Conservation (phyloP, 108 stramenopile species). For the Nitzschia inconspicua region DNA sequence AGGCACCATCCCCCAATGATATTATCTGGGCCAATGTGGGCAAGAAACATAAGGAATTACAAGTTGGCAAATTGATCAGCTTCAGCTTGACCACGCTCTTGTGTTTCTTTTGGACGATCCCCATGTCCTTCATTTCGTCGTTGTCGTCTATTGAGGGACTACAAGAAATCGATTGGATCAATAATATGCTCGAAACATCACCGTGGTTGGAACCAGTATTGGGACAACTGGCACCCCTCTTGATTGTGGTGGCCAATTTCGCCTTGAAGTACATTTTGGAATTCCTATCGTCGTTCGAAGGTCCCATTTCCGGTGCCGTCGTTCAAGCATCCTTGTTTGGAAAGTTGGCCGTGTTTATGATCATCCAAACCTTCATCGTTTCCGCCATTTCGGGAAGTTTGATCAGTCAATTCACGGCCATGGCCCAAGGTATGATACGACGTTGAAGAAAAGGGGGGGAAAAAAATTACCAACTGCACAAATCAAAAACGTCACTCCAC, state of each 20-base stretch:
- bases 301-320: constrained; percentile 43
- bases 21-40: constrained; percentile 65
- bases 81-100: constrained; percentile 32
- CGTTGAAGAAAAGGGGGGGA: too few species aligned
- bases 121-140: constrained; percentile 48
- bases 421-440: too few species aligned
- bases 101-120: constrained; percentile 68
- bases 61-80: constrained; percentile 47
- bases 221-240: constrained; percentile 48
- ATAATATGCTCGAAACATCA: constrained; percentile 32
- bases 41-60: constrained; percentile 34
- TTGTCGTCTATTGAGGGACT: constrained; percentile 47
- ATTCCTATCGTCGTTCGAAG: constrained; percentile 40
- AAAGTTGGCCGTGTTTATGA: constrained; percentile 58
- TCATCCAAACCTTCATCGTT: constrained; percentile 76
- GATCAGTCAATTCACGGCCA: constrained; percentile 26
- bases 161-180: constrained; percentile 26
- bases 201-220: constrained; percentile 41
- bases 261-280: constrained; percentile 34
- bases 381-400: constrained; percentile 55
- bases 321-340: constrained; percentile 55
- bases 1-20: constrained; percentile 40
- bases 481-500: constrained; percentile 3
- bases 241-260: constrained; percentile 36
- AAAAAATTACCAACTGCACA: neutral